phyloP scores from a whole-genome alignment of 352 stramenopile genomes.

The Phytophthora macrochlamydospora region DNA sequence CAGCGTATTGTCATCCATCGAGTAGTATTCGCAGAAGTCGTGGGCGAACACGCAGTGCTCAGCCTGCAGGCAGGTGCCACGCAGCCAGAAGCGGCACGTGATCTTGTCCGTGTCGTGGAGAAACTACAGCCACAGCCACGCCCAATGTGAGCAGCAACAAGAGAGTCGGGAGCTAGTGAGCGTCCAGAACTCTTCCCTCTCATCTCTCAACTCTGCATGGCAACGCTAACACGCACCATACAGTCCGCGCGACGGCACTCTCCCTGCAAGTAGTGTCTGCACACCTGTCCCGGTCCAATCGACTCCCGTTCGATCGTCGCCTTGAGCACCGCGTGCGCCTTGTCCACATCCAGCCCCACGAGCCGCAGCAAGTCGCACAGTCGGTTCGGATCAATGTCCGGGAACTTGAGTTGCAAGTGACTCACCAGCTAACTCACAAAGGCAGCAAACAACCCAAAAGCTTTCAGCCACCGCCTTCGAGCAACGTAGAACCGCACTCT shows the following conservation, averaged over 20 bases:
- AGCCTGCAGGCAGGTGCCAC: constrained; percentile 75
- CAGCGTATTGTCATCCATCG: constrained; percentile 50
- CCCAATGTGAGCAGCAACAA: constrained; percentile 30
- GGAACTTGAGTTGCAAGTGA: constrained; percentile 87
- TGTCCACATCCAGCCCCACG: constrained; percentile 76
- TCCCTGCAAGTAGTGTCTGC: constrained; percentile 80
- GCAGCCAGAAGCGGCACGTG: constrained; percentile 87
- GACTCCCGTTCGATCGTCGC: constrained; percentile 75
- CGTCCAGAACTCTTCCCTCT: constrained; percentile 15
- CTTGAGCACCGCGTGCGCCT: constrained; percentile 77
- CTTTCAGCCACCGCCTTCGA: constrained; percentile 9
- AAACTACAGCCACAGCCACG: constrained; percentile 58
- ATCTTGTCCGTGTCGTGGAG: constrained; percentile 84
- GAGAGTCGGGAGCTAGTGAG: constrained; percentile 24
- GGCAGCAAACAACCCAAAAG: constrained; percentile 14
- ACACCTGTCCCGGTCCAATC: constrained; percentile 76
- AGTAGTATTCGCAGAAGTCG: constrained; percentile 79
- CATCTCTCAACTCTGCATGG: constrained; percentile 21
- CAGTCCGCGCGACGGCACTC: constrained; percentile 85
- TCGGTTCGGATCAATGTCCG: constrained; percentile 70
- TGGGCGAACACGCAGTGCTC: constrained; percentile 86
- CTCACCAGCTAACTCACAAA: constrained; percentile 59
- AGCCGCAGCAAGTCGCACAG: constrained; percentile 78
- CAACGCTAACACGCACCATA: constrained; percentile 64
- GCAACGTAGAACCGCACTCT: constrained; percentile 21